Base-by-base conservation (phyloP, 1,139 yeast genomes). In the Suhomyces wounanorum region DNA sequence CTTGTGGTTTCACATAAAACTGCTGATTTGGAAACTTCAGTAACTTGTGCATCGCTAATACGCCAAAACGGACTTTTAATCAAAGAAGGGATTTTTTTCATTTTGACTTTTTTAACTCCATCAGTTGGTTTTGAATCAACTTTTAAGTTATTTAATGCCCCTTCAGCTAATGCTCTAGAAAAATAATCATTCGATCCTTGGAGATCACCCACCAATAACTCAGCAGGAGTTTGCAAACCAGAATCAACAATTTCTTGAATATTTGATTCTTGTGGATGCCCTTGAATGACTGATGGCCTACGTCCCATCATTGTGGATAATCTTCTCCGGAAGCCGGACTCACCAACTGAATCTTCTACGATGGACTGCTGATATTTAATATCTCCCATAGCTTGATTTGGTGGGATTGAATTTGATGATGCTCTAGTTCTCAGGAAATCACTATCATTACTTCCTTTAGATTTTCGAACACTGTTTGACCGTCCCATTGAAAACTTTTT, bases 21-120 rank as follows among this genome's bases (percentile, higher is more conserved):
- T 17, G 85, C 81, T 1, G 73, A 69, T 13, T 74, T 68, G n/a
- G 82, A 75, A 26, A 81, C 84, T 63, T 90, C 97, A 45, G 81
- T 70, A 3, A 87, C 82, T 39, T 73, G 75, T 2, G 89, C 77
- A 67, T 92, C 98, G 56, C 95, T 89, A 28, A 91, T 82, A 59
- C 89, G 79, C 98, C 98, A 92, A 73, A 83, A 92, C 16, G 92
- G 91, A 47, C 79, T 76, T 52, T 82, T 82, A 8, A 76, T 63
- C 23, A 79, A 69, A 13, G 84, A 77, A 9, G 83, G 79, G 10
- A 85, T 71, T 57, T 79, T 84, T 59, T 76, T 80, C 70, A 77
- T 68, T 55, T 74, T 76, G 39, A 73, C 68, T 44, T 69, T 65
- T 44, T 59, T 55, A 25, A 51, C 30, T 10, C 46, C 38, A 1